Evolutionary conservation across 2,329 filamentous ascomycete species (phyloP).

Genomic region (Aspergillus jensenii): DNA sequence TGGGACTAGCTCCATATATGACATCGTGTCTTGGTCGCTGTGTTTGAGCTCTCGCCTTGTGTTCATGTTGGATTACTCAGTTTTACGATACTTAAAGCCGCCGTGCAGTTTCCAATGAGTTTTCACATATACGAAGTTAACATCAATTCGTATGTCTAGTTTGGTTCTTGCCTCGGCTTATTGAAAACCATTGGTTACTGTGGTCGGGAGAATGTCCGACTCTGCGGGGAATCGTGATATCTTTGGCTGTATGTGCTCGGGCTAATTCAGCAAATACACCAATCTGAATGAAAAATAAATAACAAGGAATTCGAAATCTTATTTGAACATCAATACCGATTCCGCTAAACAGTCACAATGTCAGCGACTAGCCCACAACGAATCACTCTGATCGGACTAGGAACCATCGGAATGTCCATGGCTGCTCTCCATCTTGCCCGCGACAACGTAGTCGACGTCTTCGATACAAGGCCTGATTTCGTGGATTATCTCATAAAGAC

Average conservation of each 20-base stretch:
- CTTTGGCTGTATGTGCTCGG: neutral
- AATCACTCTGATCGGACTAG: constrained; percentile 42
- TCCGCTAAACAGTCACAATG: constrained; percentile 4
- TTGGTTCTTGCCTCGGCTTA: neutral
- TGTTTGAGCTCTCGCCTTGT: neutral
- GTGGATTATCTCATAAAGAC: constrained; percentile 43
- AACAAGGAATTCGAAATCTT: neutral
- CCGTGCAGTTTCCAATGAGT: neutral
- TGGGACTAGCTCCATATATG: constrained; percentile 17
- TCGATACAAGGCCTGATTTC: constrained; percentile 53
- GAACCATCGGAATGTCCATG: constrained; percentile 58
- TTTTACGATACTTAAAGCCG: neutral
- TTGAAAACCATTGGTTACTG: neutral
- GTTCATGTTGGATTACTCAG: neutral
- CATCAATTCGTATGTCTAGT: neutral
- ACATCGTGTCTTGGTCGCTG: neutral
- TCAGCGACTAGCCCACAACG: constrained; percentile 11
- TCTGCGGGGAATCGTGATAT: no score
- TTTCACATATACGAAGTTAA: neutral
- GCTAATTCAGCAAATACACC: neutral
- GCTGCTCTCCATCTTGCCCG: constrained; percentile 40
- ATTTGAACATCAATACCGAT: no score
- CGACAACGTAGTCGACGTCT: constrained; percentile 42
- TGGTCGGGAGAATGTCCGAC: no score
- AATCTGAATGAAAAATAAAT: neutral